Percentiles rank a stretch among this genome's conserved stretches.
Evolutionary conservation across 1,284 basidiomycete genomes (phyloP).

Genomic region (Rhodotorula sp.): DNA sequence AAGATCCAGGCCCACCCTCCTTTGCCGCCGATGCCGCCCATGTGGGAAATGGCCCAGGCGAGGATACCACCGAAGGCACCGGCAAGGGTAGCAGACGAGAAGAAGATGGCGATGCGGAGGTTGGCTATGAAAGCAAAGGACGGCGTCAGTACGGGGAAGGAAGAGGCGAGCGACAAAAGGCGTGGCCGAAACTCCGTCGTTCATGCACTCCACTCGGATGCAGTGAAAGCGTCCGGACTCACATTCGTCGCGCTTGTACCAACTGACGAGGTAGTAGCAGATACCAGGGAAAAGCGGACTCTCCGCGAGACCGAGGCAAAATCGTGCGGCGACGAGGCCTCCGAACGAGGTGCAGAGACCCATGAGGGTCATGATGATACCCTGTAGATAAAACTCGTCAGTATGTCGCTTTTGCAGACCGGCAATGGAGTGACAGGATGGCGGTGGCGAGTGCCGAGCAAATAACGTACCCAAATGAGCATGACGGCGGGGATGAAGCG

Average conservation of each 20-base stretch:
- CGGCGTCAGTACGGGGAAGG: not conserved
- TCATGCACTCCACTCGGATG: too few relatives aligned
- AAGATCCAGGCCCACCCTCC: slow-evolving; percentile 45
- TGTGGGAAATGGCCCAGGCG: slow-evolving; percentile 22
- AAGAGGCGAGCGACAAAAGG: too few relatives aligned
- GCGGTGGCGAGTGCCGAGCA: too few relatives aligned
- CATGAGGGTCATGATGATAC: slow-evolving; percentile 49
- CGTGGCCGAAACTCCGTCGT: too few relatives aligned
- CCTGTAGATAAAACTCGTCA: slow-evolving; percentile 4
- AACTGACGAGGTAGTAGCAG: slow-evolving; percentile 47
- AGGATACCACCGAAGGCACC: slow-evolving; percentile 49
- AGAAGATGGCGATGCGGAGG: slow-evolving; percentile 52
- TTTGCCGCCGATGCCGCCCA: slow-evolving; percentile 34
- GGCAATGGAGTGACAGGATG: too few relatives aligned
- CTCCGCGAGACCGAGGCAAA: slow-evolving; percentile 51
- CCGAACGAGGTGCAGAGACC: slow-evolving; percentile 46
- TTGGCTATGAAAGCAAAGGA: slow-evolving; percentile 25
- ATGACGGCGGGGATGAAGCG: slow-evolving; percentile 23
- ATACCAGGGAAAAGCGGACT: slow-evolving; percentile 44
- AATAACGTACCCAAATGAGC: not conserved
- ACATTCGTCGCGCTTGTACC: slow-evolving; percentile 25
- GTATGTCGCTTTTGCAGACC: too few relatives aligned
- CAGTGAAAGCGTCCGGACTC: too few relatives aligned
- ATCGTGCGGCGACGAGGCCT: slow-evolving; percentile 51
- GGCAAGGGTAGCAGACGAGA: slow-evolving; percentile 52